Evolutionary conservation across 2,329 filamentous ascomycete species (phyloP), one percentile per base, ranked within the genome.

Genomic region (Parafenestella ontariensis): DNA sequence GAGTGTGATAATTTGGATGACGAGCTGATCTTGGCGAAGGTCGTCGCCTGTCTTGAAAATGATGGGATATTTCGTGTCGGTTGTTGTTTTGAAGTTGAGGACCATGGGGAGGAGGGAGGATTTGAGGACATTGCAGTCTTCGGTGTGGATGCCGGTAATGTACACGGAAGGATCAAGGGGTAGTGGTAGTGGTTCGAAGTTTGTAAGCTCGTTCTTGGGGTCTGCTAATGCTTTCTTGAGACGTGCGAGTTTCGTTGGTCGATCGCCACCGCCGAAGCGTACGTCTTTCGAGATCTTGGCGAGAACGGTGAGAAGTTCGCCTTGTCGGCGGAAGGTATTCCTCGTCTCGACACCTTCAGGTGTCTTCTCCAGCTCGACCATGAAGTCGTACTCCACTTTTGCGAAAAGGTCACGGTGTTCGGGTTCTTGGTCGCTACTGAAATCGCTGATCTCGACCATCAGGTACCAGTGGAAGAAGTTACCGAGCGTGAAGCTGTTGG

Each of bases 391-490:
- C 54, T 95, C 93, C 8, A 99, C 91, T 66, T 94, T 92, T 24
- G 91, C 89, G 75, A 96, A 99, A 17, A 98, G 87, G 58, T 91
- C 90, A 41, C 91, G 89, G 70, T 94, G 89, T 52, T 88, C 87
- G 4, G 86, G 82, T 20, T 87, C 84, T 65, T 93, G 91, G 39
- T 92, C 89, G 3, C 87, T 86, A 61, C 89, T 92, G 34, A 78
- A 76, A 72, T 97, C 94, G 65, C 96, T 92, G 64, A 93, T 96
- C 77, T 99, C 96, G 1, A 99, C 95, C 88, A 97, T 97, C 2
- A 99, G 83, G 75, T 98, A 99, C 95, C 95, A 99, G 74, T 97
- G 91, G 49, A 99, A 86, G 77, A 96, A 96, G 72, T 96, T 99
- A 26, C 94, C 95, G 1, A 99, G 83, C 55, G 90, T 89, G 68